Percentiles rank a stretch among this genome's conserved stretches.
Conservation (phyloP, 2,329 filamentous ascomycete genomes). For the Epichloe uncinata region DNA sequence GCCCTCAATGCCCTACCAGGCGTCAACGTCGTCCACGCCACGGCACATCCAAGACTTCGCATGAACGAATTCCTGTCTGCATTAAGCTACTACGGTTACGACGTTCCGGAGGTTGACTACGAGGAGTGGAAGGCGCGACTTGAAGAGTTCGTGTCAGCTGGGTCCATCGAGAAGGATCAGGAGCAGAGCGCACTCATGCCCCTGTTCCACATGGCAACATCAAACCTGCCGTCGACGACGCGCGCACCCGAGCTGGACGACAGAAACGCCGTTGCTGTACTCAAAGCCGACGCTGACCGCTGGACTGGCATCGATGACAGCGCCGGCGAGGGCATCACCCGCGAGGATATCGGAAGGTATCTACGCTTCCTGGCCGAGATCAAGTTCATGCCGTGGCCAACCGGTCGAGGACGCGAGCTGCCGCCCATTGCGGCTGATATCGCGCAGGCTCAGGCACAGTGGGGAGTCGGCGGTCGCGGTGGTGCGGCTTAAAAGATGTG, state of each 20-base stretch:
- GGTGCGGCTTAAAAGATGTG: background rate
- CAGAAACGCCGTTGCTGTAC: constrained; percentile 47
- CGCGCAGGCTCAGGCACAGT: constrained; percentile 1
- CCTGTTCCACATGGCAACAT: constrained; percentile 55
- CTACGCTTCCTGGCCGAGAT: constrained; percentile 17
- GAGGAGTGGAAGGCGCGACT: constrained; percentile 18
- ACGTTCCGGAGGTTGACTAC: constrained; percentile 63
- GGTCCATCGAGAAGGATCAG: constrained; percentile 12
- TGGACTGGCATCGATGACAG: constrained; percentile 45
- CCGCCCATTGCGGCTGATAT: constrained; percentile 5
- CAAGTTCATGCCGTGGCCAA: constrained; percentile 17
- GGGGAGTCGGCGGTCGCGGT: constrained; percentile 2
- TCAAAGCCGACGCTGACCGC: constrained; percentile 48
- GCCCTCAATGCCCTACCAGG: constrained; percentile 45
- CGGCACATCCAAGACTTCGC: constrained; percentile 42
- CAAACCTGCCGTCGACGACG: constrained; percentile 55
- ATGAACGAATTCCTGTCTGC: constrained; percentile 49
- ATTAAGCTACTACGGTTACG: constrained; percentile 59
- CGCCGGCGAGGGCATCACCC: constrained; percentile 22
- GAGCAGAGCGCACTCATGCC: constrained; percentile 33
- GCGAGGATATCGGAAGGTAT: constrained; percentile 15
- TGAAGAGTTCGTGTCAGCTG: constrained; percentile 16
- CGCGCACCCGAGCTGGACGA: constrained; percentile 52
- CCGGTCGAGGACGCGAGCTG: constrained; percentile 14
- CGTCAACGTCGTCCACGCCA: constrained; percentile 60